Evolutionary conservation across 164 flowering plant species (phyloP).

Genomic region (Kalanchoe fedtschenkoi): DNA sequence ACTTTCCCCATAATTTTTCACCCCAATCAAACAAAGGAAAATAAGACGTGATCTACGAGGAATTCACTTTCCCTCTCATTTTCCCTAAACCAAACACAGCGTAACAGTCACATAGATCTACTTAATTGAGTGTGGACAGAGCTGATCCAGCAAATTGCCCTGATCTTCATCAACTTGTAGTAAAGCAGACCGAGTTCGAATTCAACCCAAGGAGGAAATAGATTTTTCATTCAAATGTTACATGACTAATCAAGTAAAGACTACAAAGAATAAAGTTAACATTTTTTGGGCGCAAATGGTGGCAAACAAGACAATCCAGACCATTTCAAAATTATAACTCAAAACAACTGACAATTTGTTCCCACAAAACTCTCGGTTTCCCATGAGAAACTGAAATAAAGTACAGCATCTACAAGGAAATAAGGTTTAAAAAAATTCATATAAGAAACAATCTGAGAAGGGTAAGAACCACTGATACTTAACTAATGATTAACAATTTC

Average conservation of each 20-base stretch:
- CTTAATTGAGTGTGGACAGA: not conserved
- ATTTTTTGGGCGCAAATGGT: not conserved
- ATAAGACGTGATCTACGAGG: no score
- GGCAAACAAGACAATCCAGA: not conserved
- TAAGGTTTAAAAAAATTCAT: not conserved
- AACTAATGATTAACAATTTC: not conserved
- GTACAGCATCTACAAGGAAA: not conserved
- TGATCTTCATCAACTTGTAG: not conserved
- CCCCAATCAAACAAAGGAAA: no score
- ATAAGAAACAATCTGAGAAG: not conserved
- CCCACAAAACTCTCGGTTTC: not conserved
- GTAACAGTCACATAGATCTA: no score
- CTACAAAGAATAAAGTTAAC: not conserved
- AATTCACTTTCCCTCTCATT: no score
- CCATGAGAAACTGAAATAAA: not conserved
- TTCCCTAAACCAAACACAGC: no score
- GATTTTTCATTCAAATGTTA: not conserved
- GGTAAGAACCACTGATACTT: not conserved
- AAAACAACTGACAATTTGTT: not conserved
- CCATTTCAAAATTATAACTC: not conserved
- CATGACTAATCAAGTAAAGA: not conserved
- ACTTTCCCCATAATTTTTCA: no score
- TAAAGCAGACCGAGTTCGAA: not conserved
- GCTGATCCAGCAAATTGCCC: not conserved
- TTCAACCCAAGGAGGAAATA: not conserved